These are phyloP conservation scores for Erysimum pusillum DNA, from an alignment of 441 rosid genomes.

Conservation along the genomic window DNA sequence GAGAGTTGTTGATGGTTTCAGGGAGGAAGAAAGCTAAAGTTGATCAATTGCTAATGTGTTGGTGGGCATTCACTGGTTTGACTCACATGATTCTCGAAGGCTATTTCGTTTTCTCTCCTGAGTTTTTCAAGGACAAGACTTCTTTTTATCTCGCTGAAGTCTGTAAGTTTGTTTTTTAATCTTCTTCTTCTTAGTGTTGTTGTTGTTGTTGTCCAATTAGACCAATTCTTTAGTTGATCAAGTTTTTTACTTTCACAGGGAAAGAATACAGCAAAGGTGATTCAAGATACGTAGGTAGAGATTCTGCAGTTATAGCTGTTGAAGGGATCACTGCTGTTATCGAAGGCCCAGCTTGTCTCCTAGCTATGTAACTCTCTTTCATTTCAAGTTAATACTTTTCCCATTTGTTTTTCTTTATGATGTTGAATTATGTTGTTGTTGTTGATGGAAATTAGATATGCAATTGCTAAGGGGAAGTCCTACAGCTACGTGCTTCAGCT, in stretches of 20 bases:
- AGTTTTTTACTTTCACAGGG: slow-evolving; percentile 57
- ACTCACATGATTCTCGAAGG: slow-evolving; percentile 87
- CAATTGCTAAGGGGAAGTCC: slow-evolving; percentile 77
- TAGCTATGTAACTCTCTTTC: slow-evolving; percentile 69
- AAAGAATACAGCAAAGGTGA: slow-evolving; percentile 98
- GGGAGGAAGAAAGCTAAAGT: slow-evolving; percentile 53
- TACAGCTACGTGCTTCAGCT: slow-evolving; percentile 86
- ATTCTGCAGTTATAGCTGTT: slow-evolving; percentile 70
- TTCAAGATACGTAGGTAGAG: slow-evolving; percentile 87
- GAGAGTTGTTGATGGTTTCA: slow-evolving; percentile 47
- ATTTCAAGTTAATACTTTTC: background rate
- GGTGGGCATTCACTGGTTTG: slow-evolving; percentile 98
- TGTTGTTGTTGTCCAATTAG: slow-evolving; percentile 4
- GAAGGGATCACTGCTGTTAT: slow-evolving; percentile 89
- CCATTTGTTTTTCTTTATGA: background rate
- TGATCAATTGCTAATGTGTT: slow-evolving; percentile 86
- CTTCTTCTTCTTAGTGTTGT: background rate
- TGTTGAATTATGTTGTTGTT: background rate
- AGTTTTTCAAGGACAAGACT: slow-evolving; percentile 79
- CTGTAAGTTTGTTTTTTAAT: slow-evolving; percentile 61
- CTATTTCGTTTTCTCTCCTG: slow-evolving; percentile 87
- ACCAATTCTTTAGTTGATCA: background rate
- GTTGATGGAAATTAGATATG: slow-evolving; percentile 58
- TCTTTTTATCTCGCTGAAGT: slow-evolving; percentile 86
- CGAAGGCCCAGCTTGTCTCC: slow-evolving; percentile 83